phyloP scores from a whole-genome alignment of 768 basidiomycete genomes.

The Tephrocybe sp. region DNA sequence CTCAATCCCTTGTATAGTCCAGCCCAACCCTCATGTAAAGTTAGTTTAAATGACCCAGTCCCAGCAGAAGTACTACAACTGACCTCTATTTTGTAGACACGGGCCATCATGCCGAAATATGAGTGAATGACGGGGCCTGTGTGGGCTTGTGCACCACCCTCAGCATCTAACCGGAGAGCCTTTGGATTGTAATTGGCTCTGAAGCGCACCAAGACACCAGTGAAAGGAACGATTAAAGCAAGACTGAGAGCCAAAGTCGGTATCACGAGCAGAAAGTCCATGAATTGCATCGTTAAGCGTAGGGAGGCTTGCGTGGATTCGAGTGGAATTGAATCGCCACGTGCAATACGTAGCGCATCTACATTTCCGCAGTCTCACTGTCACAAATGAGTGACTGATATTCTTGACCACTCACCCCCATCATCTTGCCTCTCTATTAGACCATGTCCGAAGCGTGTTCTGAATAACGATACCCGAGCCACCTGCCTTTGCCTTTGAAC shows the following conservation, averaged over 20 bases:
- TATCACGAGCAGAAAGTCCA: slow-evolving; percentile 37
- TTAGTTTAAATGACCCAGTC: slow-evolving; percentile 1
- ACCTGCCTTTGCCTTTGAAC: background rate
- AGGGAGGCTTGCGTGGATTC: background rate
- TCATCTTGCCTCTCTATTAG: background rate
- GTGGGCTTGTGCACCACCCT: slow-evolving; percentile 72
- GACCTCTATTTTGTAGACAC: slow-evolving; percentile 75
- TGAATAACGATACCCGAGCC: background rate
- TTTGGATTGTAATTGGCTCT: slow-evolving; percentile 87
- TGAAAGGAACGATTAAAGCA: slow-evolving; percentile 57
- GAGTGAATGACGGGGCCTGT: slow-evolving; percentile 76
- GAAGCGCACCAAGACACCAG: slow-evolving; percentile 71
- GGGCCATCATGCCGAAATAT: slow-evolving; percentile 69
- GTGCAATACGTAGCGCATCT: slow-evolving; percentile 1
- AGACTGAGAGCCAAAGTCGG: slow-evolving; percentile 50
- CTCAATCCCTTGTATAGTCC: slow-evolving; percentile 83
- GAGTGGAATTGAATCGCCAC: background rate
- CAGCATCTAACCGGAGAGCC: slow-evolving; percentile 75
- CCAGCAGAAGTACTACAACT: slow-evolving; percentile 11
- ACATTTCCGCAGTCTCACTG: background rate
- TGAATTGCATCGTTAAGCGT: slow-evolving; percentile 30
- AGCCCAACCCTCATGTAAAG: slow-evolving; percentile 44
- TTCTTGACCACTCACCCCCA: background rate
- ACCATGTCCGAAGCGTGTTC: background rate
- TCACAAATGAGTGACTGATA: slow-evolving; percentile 1